phyloP scores from a whole-genome alignment of 371 early-diverging fungal genomes.

The Racocetra persica region DNA sequence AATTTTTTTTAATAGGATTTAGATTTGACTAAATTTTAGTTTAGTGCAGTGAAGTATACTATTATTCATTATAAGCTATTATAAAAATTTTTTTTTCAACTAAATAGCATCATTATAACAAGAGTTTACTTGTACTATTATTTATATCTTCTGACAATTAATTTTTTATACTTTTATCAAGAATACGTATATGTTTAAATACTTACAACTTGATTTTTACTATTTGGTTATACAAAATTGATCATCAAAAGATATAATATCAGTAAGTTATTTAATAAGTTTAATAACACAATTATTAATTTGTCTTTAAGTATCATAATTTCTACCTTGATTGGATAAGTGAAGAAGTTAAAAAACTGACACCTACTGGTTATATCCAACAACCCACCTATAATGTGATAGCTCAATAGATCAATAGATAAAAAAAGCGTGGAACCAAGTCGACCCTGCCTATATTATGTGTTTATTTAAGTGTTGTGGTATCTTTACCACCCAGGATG shows the following conservation, averaged over 20 bases:
- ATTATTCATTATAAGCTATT: too few relatives aligned
- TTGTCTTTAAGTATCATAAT: background rate
- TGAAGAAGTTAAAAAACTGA: conserved; percentile 5
- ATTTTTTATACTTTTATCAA: too few relatives aligned
- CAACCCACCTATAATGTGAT: background rate
- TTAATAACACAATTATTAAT: background rate
- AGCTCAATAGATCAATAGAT: background rate
- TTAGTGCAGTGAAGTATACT: too few relatives aligned
- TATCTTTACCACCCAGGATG: background rate
- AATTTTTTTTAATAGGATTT: too few relatives aligned
- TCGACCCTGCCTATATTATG: background rate
- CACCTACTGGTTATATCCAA: background rate
- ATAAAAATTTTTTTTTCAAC: too few relatives aligned
- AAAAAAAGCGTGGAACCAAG: background rate
- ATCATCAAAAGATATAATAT: background rate
- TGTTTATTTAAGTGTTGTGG: conserved; percentile 16
- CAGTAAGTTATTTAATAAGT: background rate
- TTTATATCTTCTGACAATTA: too few relatives aligned
- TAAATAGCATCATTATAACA: too few relatives aligned
- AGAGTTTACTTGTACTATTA: too few relatives aligned
- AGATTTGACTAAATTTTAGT: too few relatives aligned
- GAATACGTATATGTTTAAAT: too few relatives aligned
- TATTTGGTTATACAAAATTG: too few relatives aligned
- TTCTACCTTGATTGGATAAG: background rate
- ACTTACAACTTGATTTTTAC: too few relatives aligned